Base-by-base conservation (phyloP, 78 protist species). In the Dictyostelium capitatum region DNA sequence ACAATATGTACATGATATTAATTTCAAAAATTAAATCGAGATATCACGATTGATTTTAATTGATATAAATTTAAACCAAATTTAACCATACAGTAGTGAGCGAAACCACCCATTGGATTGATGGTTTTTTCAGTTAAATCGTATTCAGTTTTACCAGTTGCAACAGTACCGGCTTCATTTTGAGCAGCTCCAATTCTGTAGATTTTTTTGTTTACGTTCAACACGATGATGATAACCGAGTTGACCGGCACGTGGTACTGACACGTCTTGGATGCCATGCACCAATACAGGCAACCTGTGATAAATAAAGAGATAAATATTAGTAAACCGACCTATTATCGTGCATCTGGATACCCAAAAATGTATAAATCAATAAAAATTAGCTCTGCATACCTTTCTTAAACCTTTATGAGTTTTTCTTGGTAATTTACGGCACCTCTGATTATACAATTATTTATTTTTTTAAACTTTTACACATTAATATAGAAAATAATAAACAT, bases 251-350 rank as follows among this genome's bases (percentile, higher is more conserved):
- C 99, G 99, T 92, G 96, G 46, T 98, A 46, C 81, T 28, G 73
- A 99, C 99, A 79, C 99, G 96, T 77, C 99, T 96, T 28, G 99
- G 99, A 85, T 99, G 99, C 99, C 99, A 99, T 3, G 99, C 98
- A 7, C 99, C 99, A 81, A 99, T 99, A 85, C 99, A 99, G 59
- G 99, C 99, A 80, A 98, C 99, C n/a, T n/a, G n/a, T n/a, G n/a
- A n/a, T n/a, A n/a, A n/a, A n/a, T n/a, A n/a, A n/a, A n/a, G n/a
- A n/a, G n/a, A n/a, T n/a, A n/a, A n/a, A n/a, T n/a, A n/a, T n/a
- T n/a, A n/a, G n/a, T n/a, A n/a, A n/a, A n/a, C n/a, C n/a, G n/a
- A n/a, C n/a, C n/a, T n/a, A n/a, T n/a, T n/a, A n/a, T n/a, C n/a
- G n/a, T n/a, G n/a, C n/a, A n/a, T n/a, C n/a, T n/a, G n/a, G n/a